phyloP scores from a whole-genome alignment of 768 basidiomycete species.

The Phaffia australis region DNA sequence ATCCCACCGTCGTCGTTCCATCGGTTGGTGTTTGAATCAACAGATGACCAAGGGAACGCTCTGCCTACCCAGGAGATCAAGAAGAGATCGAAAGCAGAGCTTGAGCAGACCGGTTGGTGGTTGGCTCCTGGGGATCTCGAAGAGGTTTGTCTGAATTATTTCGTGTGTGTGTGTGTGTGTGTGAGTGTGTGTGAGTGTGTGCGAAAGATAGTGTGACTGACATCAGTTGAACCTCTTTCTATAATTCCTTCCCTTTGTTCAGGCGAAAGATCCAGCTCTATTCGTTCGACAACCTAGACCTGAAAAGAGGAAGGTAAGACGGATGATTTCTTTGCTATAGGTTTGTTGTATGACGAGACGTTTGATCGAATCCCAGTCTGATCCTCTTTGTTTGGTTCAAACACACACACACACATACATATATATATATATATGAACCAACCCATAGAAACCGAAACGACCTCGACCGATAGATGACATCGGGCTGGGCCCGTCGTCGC shows the following conservation, averaged over 20 bases:
- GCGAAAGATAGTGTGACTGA: neutral
- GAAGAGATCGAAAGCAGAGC: neutral
- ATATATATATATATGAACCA: no score
- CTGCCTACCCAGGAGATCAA: neutral
- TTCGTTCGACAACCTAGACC: slow-evolving; percentile 9
- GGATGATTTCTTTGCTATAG: no score
- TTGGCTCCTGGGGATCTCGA: slow-evolving; percentile 5
- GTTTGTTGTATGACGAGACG: no score
- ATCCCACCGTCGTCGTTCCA: slow-evolving; percentile 14
- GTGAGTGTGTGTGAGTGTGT: neutral
- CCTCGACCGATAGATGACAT: no score
- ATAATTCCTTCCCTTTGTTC: neutral
- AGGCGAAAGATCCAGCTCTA: slow-evolving; percentile 10
- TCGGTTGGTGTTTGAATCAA: slow-evolving; percentile 10
- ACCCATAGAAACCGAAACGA: no score
- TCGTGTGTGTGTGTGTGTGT: neutral
- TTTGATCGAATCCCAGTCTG: no score
- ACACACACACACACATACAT: no score
- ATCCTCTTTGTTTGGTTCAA: no score
- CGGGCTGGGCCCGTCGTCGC: no score
- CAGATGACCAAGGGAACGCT: slow-evolving; percentile 9
- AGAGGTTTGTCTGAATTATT: neutral
- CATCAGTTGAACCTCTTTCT: neutral
- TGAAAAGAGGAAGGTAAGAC: slow-evolving; percentile 7
- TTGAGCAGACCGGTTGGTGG: slow-evolving; percentile 13